Percentiles rank a stretch among this genome's conserved stretches.
Conservation (phyloP, 371 early-diverging fungal species). For the Blastocladiella emersonii region DNA sequence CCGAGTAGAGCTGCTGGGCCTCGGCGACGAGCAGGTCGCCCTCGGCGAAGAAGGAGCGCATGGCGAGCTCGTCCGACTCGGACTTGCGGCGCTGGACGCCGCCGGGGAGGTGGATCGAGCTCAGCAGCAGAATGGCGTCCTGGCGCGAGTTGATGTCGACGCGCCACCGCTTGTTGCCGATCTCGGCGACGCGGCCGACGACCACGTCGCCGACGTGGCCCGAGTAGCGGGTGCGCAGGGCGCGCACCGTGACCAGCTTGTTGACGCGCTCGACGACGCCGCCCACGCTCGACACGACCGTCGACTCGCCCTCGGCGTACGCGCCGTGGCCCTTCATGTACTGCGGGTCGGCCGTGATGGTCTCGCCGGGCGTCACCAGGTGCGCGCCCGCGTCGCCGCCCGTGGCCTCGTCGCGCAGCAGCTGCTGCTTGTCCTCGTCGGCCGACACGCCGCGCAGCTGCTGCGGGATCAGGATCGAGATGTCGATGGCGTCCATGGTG, state of each 20-base stretch:
- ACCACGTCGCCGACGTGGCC: slow-evolving; percentile 98
- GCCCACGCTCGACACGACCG: slow-evolving; percentile 68
- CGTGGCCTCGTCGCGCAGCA: neutral
- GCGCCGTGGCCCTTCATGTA: slow-evolving; percentile 79
- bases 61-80: slow-evolving; percentile 96
- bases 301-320: slow-evolving; percentile 45
- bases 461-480: too few relatives aligned
- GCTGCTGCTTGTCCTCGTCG: too few relatives aligned
- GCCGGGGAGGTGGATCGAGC: slow-evolving; percentile 93
- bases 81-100: slow-evolving; percentile 94
- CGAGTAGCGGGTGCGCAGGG: slow-evolving; percentile 74
- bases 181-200: slow-evolving; percentile 90
- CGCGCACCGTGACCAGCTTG: slow-evolving; percentile 83
- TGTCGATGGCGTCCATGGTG: too few relatives aligned
- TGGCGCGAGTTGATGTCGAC: slow-evolving; percentile 84
- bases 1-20: slow-evolving; percentile 79
- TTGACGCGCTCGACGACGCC: slow-evolving; percentile 92
- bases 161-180: slow-evolving; percentile 91
- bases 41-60: slow-evolving; percentile 90
- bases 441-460: too few relatives aligned
- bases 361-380: slow-evolving; percentile 5
- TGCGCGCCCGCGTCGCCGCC: neutral
- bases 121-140: slow-evolving; percentile 79
- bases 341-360: slow-evolving; percentile 1
- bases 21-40: slow-evolving; percentile 96